Evolutionary conservation across 306 rosid genomes (phyloP), one percentile per base, ranked within the genome.

Genomic region (Sophora flavescens): DNA sequence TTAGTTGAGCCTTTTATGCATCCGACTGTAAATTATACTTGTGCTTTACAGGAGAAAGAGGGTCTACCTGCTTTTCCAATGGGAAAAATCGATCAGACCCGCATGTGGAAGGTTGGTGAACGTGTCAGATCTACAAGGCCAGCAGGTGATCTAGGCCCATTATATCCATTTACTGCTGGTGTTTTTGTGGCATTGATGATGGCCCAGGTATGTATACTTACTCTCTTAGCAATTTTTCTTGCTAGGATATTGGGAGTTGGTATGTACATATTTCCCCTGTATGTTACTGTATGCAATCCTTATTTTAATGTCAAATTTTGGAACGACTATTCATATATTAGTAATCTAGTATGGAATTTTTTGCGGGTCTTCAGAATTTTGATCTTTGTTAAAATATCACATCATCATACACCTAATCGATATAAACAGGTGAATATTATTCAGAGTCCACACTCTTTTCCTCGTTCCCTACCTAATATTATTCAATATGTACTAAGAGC

Each of bases 91-190:
- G 98, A 95, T 76, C 98, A 95, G 82, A 95, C 99, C 48, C 93
- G 91, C 63, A 95, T 92, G 99, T 95, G 99, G 99, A 95, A 95
- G 67, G 99, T 95, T 2, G 99, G 99, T 69, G 96, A 92, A 68
- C 89, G 87, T 2, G 99, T 92, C 68, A 89, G 99, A 13, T 76
- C 93, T 7, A 50, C 84, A 54, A 89, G 98, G 35, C 93, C 98
- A 8, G 92, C 87, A 3, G 96, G 98, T 75, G 99, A 96, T 78
- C 90, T 96, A 3, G 98, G 99, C 32, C 98, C 99, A 5, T 54
- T 92, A n/a, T 48, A 88, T 80, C 97, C 99, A 12, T 96, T 96
- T 82, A 96, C 99, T 22, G 97, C 99, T 58, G 99, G 99, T 88
- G 99, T 96, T 60, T 95, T 73, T 65, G 97, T 95, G 84, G 98